A percentile compares a stretch with the other conserved stretches of the same genome.
Evolutionary conservation across 2,329 filamentous ascomycete species (phyloP).

Genomic region (Arthrobotrys pseudoclavata): DNA sequence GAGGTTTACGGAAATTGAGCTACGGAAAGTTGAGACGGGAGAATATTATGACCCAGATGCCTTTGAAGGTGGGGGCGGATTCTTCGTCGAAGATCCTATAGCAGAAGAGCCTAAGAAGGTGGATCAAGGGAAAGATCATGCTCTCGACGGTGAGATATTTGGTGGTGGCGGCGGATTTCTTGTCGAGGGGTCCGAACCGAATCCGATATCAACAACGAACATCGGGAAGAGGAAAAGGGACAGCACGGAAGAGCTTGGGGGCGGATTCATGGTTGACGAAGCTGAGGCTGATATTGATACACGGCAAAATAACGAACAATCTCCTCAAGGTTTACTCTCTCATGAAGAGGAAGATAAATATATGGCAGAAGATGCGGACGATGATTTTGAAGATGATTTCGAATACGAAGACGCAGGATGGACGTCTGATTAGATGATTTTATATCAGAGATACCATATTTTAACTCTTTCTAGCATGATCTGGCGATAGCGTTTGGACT

Average conservation of each 20-base stretch:
- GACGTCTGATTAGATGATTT: conserved; percentile 25
- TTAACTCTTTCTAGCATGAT: too few relatives aligned
- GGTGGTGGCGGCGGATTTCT: conserved; percentile 40
- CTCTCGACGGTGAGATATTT: not conserved
- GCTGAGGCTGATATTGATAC: conserved; percentile 62
- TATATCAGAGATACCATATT: too few relatives aligned
- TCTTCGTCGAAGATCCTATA: conserved; percentile 8
- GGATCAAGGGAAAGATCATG: conserved; percentile 23
- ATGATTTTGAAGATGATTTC: conserved; percentile 40
- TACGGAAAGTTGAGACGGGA: conserved; percentile 8
- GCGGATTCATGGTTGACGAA: conserved; percentile 64
- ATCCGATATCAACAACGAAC: not conserved
- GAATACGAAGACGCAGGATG: conserved; percentile 56
- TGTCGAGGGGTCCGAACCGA: conserved; percentile 3
- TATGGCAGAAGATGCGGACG: not conserved
- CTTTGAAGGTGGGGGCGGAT: conserved; percentile 33
- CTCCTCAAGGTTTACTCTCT: not conserved
- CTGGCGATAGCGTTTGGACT: not conserved
- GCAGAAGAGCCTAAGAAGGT: not conserved
- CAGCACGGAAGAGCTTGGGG: conserved; percentile 19
- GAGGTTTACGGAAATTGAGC: conserved; percentile 26
- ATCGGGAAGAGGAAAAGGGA: conserved; percentile 14
- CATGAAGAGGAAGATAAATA: conserved; percentile 5
- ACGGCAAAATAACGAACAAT: not conserved
- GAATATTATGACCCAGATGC: conserved; percentile 30